Evolutionary conservation across 805 yeast species (phyloP), one percentile per base, ranked within the genome.

Genomic region (Starmerella davenportii): DNA sequence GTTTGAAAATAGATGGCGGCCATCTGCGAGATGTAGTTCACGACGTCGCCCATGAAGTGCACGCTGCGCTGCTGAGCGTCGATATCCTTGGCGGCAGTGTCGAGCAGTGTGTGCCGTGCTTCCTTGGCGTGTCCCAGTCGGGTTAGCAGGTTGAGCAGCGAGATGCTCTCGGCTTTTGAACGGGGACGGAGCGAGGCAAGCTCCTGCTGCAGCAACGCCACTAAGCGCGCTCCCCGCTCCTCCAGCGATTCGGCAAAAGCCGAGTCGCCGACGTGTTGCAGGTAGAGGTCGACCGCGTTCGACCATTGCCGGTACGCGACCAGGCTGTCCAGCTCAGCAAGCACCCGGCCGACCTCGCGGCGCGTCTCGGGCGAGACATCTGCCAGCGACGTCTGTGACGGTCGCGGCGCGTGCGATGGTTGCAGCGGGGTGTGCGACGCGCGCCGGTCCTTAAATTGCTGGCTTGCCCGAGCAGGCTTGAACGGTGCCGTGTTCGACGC

Each of bases 241-340:
- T 24, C 30, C 7, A 49, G 40, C 31, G 32, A 29, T 5, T 27
- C 38, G 9, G 36, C 39, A 3, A 45, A 37, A 11, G 37, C 18
- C 24, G 34, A 30, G 27, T 29, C 33, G n/a, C 36, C 30, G 4
- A 15, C 36, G 35, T 42, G 20, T 31, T 27, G 27, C 13, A 35
- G 23, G 21, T 34, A 32, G 27, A 53, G 43, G 3, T 55, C 60
- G 3, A 65, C 65, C 0, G 72, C 65, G 15, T 55, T 60, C 34
- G 60, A 50, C 55, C 66, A 76, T 39, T 67, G 64, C 38, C 70
- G 67, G 48, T 77, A 75, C 9, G 80, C 76, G 20, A 78, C 63
- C 39, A 64, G 64, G 13, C 76, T 70, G 52, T 79, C 90, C 31
- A 77, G 64, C 39, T 76, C 81, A 50, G 78, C 82, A 15, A 79